Evolutionary conservation across 257 asterid genomes (phyloP).

Genomic region (Cordia subcordata): DNA sequence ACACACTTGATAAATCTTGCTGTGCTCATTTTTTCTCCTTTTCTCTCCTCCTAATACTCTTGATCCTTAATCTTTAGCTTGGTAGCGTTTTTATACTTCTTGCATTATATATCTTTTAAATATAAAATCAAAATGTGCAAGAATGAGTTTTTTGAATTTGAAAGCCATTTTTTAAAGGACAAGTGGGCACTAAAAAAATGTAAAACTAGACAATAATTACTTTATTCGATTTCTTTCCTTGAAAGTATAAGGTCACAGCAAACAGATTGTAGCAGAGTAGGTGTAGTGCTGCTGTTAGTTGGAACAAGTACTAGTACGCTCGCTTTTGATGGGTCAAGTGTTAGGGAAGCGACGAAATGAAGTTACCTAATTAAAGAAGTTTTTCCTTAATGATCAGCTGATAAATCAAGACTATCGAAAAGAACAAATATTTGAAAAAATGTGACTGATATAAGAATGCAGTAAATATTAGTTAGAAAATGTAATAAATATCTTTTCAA

Average conservation of each 20-base stretch:
- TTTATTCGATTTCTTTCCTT: constrained; percentile 34
- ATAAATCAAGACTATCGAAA: constrained; percentile 24
- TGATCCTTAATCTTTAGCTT: neutral
- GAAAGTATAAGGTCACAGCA: constrained; percentile 43
- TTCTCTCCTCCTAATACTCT: neutral
- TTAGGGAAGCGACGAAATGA: constrained; percentile 35
- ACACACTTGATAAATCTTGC: constrained; percentile 81
- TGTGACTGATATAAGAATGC: too few species aligned
- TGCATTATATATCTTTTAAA: neutral
- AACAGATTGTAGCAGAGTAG: constrained; percentile 26
- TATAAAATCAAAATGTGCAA: neutral
- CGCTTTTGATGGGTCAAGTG: constrained; percentile 32
- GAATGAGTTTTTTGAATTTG: too few species aligned
- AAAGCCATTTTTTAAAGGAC: constrained; percentile 9
- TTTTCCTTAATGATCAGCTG: constrained; percentile 43
- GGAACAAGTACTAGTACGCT: constrained; percentile 36
- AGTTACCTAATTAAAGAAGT: constrained; percentile 11
- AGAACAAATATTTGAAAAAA: neutral
- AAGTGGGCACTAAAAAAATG: constrained; percentile 23
- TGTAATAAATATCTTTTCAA: too few species aligned
- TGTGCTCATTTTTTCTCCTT: constrained; percentile 36
- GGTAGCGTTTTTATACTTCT: constrained; percentile 7
- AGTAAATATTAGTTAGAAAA: too few species aligned
- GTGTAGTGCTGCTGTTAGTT: constrained; percentile 54
- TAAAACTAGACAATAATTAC: constrained; percentile 36